Base-by-base conservation (phyloP, 1,284 basidiomycete genomes). In the Cystobasidiaceae sp. region DNA sequence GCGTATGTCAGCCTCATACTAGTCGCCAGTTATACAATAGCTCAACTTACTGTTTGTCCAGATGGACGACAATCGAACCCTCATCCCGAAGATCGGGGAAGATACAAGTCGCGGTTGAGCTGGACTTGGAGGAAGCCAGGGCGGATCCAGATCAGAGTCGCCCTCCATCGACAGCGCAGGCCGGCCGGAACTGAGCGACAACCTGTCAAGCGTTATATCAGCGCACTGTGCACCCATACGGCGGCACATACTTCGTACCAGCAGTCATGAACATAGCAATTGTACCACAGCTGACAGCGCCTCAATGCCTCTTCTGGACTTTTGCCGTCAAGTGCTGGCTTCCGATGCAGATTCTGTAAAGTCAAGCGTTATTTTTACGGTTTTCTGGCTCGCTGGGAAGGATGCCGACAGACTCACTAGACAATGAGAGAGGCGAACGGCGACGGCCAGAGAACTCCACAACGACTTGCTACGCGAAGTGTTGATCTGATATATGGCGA, bases 401-500 rank as follows among this genome's bases (percentile, higher is more conserved):
- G 23, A 25, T 30, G 21, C 11, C 43, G 19, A 11, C 30, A 33
- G 15, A 46, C 57, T 7, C n/a, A 60, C 58, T 7, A 60, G 46
- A 19, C 17, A 28, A 2, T 37, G 46, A 15, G 28, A 46, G 8
- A 60, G 32, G 5, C 58, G 45, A 9, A 60, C 32, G 25, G 45
- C 46, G 1, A 60, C 33, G 19, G 58, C 58, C 15, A 60, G 33
- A 15, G 46, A 39, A 17, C 19, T 39, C 17, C 46, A 60, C n/a
- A 48, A 30, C 23, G 28, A 17, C 6, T 19, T 50, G 25, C 45
- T 30, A 25, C 58, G 30, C 25, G 9, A 17, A 48, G 46, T 60
- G 30, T 60, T 60, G 30, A 60, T 60, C 33, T 60, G 45, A 39
- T 50, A 60, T 21, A 60, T 48, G 11, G 58, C 58, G 30, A 60